Conservation (phyloP, 768 basidiomycete genomes). For the Naematelia encephala region DNA sequence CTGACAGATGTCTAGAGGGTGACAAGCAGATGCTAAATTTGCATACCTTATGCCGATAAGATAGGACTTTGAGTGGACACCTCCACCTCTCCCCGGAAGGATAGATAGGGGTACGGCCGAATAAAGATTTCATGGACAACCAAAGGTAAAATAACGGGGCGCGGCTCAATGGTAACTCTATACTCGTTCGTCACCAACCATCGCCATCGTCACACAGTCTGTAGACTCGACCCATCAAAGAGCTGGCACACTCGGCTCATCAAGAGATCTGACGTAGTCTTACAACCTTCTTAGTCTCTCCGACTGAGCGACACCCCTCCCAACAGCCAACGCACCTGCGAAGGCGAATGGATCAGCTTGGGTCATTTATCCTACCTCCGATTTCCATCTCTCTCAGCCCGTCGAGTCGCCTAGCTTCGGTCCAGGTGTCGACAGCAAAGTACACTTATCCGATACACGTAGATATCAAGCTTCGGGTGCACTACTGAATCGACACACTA, state of each 20-base stretch:
- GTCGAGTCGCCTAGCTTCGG: too few species aligned
- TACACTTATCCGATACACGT: too few species aligned
- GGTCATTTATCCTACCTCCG: too few species aligned
- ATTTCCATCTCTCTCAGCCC: too few species aligned
- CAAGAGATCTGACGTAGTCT: too few species aligned
- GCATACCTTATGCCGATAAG: background rate
- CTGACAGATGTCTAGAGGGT: background rate
- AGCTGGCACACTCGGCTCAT: background rate
- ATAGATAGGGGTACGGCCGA: background rate
- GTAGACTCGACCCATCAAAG: background rate
- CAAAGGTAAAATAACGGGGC: background rate
- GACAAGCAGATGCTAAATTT: background rate
- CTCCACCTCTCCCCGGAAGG: background rate
- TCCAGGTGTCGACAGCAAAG: too few species aligned
- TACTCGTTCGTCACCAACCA: background rate
- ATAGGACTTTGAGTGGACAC: background rate
- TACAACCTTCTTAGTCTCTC: too few species aligned
- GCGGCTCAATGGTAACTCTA: background rate
- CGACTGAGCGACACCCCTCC: too few species aligned
- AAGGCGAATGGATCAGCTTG: too few species aligned
- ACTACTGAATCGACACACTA: background rate
- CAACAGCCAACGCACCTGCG: too few species aligned
- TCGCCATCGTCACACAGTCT: background rate
- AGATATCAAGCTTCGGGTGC: too few species aligned
- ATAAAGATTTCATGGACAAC: background rate